Evolutionary conservation across 31 red algal genomes (phyloP).

Genomic region (Odonthalia washingtoniensis): DNA sequence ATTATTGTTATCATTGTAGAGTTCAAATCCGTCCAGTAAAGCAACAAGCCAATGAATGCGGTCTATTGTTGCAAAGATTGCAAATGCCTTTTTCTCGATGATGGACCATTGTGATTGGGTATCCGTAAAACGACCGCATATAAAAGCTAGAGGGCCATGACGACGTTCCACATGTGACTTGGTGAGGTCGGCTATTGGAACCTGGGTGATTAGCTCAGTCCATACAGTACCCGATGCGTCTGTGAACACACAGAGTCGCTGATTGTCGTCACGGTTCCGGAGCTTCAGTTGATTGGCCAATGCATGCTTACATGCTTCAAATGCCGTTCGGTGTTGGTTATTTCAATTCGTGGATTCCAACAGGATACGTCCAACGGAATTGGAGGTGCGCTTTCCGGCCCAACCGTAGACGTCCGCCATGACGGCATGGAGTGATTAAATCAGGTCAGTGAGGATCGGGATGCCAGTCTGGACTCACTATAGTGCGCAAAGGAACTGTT

Average conservation of each 20-base stretch:
- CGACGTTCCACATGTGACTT: not conserved
- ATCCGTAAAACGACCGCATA: not conserved
- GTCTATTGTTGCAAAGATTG: not conserved
- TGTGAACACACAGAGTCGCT: not conserved
- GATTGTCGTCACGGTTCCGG: not conserved
- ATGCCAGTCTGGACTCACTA: no score
- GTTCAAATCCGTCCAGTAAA: not conserved
- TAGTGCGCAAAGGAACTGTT: not conserved
- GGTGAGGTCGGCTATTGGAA: not conserved
- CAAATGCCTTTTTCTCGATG: not conserved
- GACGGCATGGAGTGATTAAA: not conserved
- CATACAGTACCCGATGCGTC: not conserved
- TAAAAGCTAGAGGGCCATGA: not conserved
- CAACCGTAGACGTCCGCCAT: not conserved
- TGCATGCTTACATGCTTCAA: slow-evolving; percentile 9
- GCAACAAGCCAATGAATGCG: not conserved
- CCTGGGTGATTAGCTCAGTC: not conserved
- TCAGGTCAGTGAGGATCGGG: no score
- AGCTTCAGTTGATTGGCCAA: not conserved
- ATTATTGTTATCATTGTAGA: not conserved
- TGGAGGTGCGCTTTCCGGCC: not conserved
- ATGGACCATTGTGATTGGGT: not conserved
- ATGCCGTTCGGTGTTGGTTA: not conserved
- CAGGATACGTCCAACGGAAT: not conserved
- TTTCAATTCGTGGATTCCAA: not conserved